Percentiles rank a stretch among this genome's conserved stretches.
These are phyloP conservation scores for Rhipidocladum racemiflorum DNA, from an alignment of 176 grass and related monocot species.

Conservation along the genomic window DNA sequence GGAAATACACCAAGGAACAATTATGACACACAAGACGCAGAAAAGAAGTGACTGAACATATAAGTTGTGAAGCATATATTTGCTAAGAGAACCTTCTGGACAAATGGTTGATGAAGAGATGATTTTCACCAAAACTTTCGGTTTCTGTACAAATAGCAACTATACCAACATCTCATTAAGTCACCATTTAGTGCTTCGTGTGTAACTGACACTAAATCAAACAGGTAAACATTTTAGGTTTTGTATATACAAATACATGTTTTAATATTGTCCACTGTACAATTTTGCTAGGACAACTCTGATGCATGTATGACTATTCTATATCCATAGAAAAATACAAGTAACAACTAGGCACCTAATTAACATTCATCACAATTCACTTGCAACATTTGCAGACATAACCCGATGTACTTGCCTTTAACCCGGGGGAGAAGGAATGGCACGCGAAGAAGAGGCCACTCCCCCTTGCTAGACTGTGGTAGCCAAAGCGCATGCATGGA, in stretches of 20 bases:
- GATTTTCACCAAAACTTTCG: not conserved
- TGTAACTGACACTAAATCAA: not conserved
- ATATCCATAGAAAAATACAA: constrained; percentile 10
- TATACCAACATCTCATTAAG: not conserved
- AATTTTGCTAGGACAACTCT: constrained; percentile 1
- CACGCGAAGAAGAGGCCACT: no score
- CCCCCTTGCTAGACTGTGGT: no score
- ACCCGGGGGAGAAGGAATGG: no score
- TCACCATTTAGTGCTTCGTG: not conserved
- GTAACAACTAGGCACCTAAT: not conserved
- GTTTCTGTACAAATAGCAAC: not conserved
- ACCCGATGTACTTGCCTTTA: no score
- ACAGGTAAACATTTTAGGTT: not conserved
- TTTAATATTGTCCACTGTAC: not conserved
- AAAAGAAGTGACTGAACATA: not conserved
- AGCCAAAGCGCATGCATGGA: no score
- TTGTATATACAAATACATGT: not conserved
- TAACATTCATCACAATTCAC: constrained; percentile 48
- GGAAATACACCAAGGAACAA: not conserved
- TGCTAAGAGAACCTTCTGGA: constrained; percentile 1
- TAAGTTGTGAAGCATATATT: not conserved
- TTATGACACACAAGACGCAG: not conserved
- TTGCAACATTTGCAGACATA: no score
- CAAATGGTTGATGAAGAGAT: not conserved
- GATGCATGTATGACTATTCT: constrained; percentile 2